Base-by-base conservation (phyloP, 441 rosid genomes). In the Viola pubescens region DNA sequence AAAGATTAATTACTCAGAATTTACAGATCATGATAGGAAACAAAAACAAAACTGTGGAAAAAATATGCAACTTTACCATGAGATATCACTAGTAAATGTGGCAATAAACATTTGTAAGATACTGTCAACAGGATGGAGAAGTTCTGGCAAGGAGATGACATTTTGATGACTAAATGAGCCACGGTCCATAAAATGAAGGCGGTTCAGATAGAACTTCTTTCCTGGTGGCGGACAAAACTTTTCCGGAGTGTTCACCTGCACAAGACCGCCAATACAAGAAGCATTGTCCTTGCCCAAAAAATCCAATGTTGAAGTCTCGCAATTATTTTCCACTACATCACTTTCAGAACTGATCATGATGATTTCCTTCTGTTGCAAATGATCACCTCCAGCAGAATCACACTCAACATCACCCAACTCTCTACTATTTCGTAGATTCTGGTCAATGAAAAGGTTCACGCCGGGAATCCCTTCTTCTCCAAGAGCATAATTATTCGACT, bases 41-140 rank as follows among this genome's bases (percentile, higher is more conserved):
- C 19, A 40, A 5, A 40, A 48, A 9, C 40, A 7, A 6, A 14
- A 48, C 4, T 9, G 5, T 50, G 9, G 49, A 61, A 3, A 39
- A 51, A 40, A 45, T 53, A 41, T 44, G 41, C 10, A 7, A 48
- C 64, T 73, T 54, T 79, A 88, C 98, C 97, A 89, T 70, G 58
- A 64, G 62, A 89, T 72, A 74, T 92, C 98, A 56, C 87, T 80
- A 2, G 97, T 92, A 75, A 92, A 92, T 41, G 98, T 89, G 4
- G 98, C 97, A 75, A 85, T 71, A 71, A 92, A 89, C 40, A 92
- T 81, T 57, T 70, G 73, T 9, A 69, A 69, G 70, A 92, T 82
- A 75, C 67, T 84, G 51, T 81, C 80, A 59, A 85, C 72, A 53
- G 95, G 97, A 70, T 79, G 55, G 56, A 92, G 80, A 79, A 92